Base-by-base conservation (phyloP, 371 early-diverging fungal genomes). In the Sporodiniella umbellata region DNA sequence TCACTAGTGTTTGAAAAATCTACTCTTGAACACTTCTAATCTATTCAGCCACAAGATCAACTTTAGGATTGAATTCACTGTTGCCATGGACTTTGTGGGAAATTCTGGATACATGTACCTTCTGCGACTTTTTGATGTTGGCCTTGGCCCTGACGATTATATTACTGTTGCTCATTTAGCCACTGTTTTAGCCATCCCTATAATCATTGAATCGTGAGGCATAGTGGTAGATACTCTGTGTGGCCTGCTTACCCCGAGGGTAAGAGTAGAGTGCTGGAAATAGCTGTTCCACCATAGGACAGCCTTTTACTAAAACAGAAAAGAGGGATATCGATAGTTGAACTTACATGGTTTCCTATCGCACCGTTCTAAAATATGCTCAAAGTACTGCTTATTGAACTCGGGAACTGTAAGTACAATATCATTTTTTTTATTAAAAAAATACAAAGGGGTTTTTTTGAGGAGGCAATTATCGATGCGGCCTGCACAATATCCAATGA, bases 111-210 rank as follows among this genome's bases (percentile, higher is more conserved):
- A 48, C 39, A 26, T 48, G 49, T 37, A 48, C 38, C 37, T 48
- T 48, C 49, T 48, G 39, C 40, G 49, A 48, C 49, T 48, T 48
- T 38, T 48, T 48, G 49, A 48, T 35, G n/a, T n/a, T n/a, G n/a
- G n/a, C n/a, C n/a, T 31, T 48, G 25, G 48, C 37, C 48, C 23
- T 48, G 37, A 48, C 37, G 48, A 39, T 48, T 48, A 48, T 48
- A 48, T 48, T 40, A 26, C 39, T 48, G 40, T 40, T 21, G 49
- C 49, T 48, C 49, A 48, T 48, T 48, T 48, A 40, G 25, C 39
- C 49, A 48, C 49, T 39, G 26, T 26, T 39, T 39, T 48, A 48
- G 49, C 39, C 39, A 39, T 48, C 39, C 49, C 49, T 48, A 48
- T 40, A 48, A 39, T 40, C 40, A 48, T 48, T 48, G 49, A 39